Base-by-base conservation (phyloP, 2,329 filamentous ascomycete genomes). In the Alternaria sp. region DNA sequence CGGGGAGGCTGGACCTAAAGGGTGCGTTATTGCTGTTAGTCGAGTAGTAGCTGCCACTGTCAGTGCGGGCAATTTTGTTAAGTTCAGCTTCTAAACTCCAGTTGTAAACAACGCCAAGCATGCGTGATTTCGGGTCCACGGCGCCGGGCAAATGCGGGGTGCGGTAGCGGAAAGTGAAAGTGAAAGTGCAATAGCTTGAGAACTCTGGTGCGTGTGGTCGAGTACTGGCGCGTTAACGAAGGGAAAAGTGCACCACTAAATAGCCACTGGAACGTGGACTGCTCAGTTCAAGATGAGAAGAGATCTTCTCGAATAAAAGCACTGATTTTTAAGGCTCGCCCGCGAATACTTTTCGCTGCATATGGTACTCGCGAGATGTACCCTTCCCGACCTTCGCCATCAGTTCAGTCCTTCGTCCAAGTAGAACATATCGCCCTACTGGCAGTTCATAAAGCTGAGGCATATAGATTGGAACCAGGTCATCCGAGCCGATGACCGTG, bases 71-170 rank as follows among this genome's bases (percentile, higher is more conserved):
- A 12, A 58, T 21, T 12, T 12, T 23, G 9, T 52, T n/a, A 15
- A 52, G 56, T 25, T 40, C n/a, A 17, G 46, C n/a, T 25, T 51
- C 23, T 17, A 49, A 26, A 51, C 9, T n/a, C 17, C 9, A 23
- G 10, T 47, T 26, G 40, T 54, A 46, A 46, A 54, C 57, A 54
- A 25, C 6, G 57, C 57, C 57, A 59, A 59, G 49, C 26, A 25
- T 54, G 19, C 25, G 25, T 28, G 6, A 58, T 40, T 15, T n/a
- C 21, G 23, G n/a, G 13, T 17, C 9, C 11, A 30, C 30, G 46
- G 32, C 32, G 25, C 23, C 25, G 26, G 9, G 28, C 21, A 17
- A 12, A 25, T 30, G 40, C 15, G 19, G 49, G 25, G 36, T 28
- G 21, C 11, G 3, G 40, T 54, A 43, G 28, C 47, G 49, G 40